These are phyloP conservation scores for Cladosporium oxysporum DNA, from an alignment of 2,329 filamentous ascomycete genomes.

Conservation along the genomic window DNA sequence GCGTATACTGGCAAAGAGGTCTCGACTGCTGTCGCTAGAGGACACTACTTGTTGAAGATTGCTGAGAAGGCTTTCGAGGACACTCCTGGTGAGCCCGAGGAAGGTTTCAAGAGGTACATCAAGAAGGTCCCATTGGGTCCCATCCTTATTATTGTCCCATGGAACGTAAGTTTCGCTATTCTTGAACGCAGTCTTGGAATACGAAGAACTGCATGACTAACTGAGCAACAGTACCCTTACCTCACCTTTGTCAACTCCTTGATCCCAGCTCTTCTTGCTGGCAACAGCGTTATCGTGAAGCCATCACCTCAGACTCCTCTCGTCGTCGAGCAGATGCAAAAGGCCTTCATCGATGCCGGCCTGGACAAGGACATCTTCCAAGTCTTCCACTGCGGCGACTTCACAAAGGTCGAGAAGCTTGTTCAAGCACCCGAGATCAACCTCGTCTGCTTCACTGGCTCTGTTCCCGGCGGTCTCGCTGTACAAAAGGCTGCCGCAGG, in stretches of 20 bases:
- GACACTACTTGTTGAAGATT: constrained; percentile 82
- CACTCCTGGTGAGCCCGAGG: constrained; percentile 78
- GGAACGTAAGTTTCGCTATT: constrained; percentile 71
- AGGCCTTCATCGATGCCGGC: constrained; percentile 77
- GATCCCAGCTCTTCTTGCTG: constrained; percentile 84
- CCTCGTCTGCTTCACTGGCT: constrained; percentile 90
- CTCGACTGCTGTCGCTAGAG: constrained; percentile 78
- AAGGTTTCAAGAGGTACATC: constrained; percentile 88
- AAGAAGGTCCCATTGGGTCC: constrained; percentile 85
- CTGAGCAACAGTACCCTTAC: constrained; percentile 75
- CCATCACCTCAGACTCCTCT: constrained; percentile 94
- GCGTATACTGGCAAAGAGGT: constrained; percentile 83
- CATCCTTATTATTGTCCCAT: constrained; percentile 86
- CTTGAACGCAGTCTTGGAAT: too few species aligned
- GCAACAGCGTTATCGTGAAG: constrained; percentile 91
- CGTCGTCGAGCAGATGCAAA: constrained; percentile 78
- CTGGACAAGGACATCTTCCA: constrained; percentile 83
- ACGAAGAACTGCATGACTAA: neutral
- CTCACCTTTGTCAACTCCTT: constrained; percentile 90
- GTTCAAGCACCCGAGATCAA: constrained; percentile 75
- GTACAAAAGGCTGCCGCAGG: constrained; percentile 84
- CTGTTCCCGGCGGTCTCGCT: constrained; percentile 80
- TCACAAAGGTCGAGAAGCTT: constrained; percentile 72
- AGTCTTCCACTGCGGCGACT: constrained; percentile 86
- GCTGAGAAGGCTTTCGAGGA: constrained; percentile 76